Percentiles rank a stretch among this genome's conserved stretches.
These are phyloP conservation scores for Luzula sylvatica DNA, from an alignment of 176 grass and related monocot genomes.

Conservation along the genomic window DNA sequence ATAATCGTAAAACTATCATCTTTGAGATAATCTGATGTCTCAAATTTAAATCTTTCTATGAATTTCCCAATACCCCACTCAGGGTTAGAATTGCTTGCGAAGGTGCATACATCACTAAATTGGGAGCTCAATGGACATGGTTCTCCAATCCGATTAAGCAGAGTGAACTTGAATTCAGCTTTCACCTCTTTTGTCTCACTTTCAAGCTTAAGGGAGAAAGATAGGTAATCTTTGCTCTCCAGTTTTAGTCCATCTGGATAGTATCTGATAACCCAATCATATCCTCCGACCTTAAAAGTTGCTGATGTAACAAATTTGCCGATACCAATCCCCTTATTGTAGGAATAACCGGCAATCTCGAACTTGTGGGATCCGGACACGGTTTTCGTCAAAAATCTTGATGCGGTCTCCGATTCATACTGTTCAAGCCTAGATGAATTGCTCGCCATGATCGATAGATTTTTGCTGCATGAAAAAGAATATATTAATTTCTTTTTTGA, in stretches of 20 bases:
- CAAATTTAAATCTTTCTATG: neutral
- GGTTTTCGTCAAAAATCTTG: neutral
- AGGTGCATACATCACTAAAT: neutral
- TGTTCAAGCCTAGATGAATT: too few relatives aligned
- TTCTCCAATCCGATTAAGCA: neutral
- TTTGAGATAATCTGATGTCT: constrained; percentile 6
- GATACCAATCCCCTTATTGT: neutral
- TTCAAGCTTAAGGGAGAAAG: neutral
- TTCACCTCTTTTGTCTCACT: neutral
- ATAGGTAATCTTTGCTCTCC: neutral
- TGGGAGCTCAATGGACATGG: neutral
- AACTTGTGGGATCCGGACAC: neutral
- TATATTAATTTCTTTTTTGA: too few relatives aligned
- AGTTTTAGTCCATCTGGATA: neutral
- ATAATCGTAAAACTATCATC: constrained; percentile 13
- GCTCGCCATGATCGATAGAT: too few relatives aligned
- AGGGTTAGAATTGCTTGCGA: neutral
- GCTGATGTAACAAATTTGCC: neutral
- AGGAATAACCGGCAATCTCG: neutral
- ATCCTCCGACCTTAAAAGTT: neutral
- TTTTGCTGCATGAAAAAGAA: too few relatives aligned
- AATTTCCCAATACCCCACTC: neutral
- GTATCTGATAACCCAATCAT: constrained; percentile 7
- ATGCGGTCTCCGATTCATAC: neutral
- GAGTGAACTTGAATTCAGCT: neutral